These are phyloP conservation scores for Ustilago shanxiensis DNA, from an alignment of 1,284 basidiomycete species.

Conservation along the genomic window DNA sequence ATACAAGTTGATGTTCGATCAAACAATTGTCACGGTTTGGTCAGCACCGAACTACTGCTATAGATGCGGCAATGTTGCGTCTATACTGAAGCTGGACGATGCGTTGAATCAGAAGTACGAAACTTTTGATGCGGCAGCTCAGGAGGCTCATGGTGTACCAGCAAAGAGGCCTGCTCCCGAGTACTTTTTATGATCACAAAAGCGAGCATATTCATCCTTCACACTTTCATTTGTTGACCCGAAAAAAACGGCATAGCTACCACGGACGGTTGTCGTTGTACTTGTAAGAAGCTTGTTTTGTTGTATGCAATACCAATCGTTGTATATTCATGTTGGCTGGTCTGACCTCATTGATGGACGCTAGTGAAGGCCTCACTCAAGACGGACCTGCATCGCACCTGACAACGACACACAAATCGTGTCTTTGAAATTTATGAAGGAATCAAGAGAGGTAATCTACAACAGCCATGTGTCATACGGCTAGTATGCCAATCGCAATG, in stretches of 20 bases:
- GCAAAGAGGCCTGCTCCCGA: conserved; percentile 65
- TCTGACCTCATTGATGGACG: not conserved
- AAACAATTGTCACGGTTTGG: conserved; percentile 97
- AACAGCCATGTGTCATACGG: not conserved
- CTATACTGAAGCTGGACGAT: conserved; percentile 67
- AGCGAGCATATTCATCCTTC: not conserved
- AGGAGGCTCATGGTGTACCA: conserved; percentile 64
- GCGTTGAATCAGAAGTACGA: conserved; percentile 67
- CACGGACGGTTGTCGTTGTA: conserved; percentile 4
- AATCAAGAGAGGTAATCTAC: not conserved
- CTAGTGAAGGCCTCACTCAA: too few species aligned
- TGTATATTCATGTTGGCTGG: not conserved
- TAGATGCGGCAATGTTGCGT: conserved; percentile 68
- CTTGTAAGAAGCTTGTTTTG: conserved; percentile 13
- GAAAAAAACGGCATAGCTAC: not conserved
- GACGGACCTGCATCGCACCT: not conserved
- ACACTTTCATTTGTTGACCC: not conserved
- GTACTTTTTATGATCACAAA: conserved; percentile 59
- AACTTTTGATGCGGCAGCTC: conserved; percentile 65
- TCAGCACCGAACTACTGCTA: conserved; percentile 99
- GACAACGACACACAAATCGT: not conserved
- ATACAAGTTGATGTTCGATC: conserved; percentile 97
- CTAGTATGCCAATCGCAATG: not conserved
- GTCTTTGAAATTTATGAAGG: not conserved
- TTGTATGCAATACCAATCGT: conserved; percentile 6